phyloP scores from a whole-genome alignment of 2,329 filamentous ascomycete species.

The Xenoacremonium recifei region DNA sequence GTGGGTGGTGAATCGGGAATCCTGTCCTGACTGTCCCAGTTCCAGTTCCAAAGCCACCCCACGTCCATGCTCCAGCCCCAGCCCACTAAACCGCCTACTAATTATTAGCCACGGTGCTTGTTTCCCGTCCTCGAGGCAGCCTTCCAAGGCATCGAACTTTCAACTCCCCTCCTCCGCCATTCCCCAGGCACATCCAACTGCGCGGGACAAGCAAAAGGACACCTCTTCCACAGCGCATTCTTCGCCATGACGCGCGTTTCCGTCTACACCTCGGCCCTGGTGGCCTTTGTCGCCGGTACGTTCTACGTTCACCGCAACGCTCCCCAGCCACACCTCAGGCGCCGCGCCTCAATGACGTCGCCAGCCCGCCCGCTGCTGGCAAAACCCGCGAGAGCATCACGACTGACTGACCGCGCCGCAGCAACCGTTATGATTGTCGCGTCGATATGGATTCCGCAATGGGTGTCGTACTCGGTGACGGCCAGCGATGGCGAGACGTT shows the following conservation, averaged over 20 bases:
- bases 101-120: not conserved
- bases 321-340: constrained; percentile 7
- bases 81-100: constrained; percentile 12
- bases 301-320: constrained; percentile 15
- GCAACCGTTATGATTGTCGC: constrained; percentile 70
- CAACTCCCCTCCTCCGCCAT: constrained; percentile 18
- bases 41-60: constrained; percentile 19
- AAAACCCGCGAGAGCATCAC: not conserved
- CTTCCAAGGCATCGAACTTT: constrained; percentile 22
- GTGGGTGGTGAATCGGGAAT: constrained; percentile 1
- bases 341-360: constrained; percentile 24
- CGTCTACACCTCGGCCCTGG: constrained; percentile 42
- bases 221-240: too few relatives aligned
- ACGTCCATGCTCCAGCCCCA: constrained; percentile 17
- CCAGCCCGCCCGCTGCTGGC: not conserved
- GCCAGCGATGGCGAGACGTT: constrained; percentile 46
- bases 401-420: constrained; percentile 42
- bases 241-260: constrained; percentile 41
- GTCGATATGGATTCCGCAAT: constrained; percentile 67
- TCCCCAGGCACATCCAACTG: constrained; percentile 5
- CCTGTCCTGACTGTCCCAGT: constrained; percentile 6
- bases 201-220: too few relatives aligned
- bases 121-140: constrained; percentile 7
- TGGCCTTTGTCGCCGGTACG: constrained; percentile 44
- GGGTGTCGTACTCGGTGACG: constrained; percentile 64